Evolutionary conservation across 371 early-diverging fungal species (phyloP).

Genomic region (Apophysomyces elegans): DNA sequence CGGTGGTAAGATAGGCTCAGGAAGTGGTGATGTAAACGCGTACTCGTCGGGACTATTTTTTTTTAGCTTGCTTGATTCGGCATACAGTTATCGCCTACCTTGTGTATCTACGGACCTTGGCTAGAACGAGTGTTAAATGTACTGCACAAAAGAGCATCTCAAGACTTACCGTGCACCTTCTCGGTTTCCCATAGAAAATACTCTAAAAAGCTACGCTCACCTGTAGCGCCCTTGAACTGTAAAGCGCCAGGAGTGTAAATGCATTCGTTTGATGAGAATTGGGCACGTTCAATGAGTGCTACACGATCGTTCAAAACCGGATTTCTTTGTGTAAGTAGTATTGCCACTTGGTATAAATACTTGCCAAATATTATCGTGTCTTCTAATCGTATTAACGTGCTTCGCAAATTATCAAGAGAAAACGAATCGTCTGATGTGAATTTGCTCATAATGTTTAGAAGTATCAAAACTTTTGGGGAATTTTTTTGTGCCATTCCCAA

Average conservation of each 20-base stretch:
- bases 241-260: constrained; percentile 76
- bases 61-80: not conserved
- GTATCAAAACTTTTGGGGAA: too few relatives aligned
- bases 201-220: constrained; percentile 78
- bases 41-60: constrained; percentile 88
- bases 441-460: constrained; percentile 42
- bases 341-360: not conserved
- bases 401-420: constrained; percentile 63
- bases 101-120: constrained; percentile 84
- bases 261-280: constrained; percentile 81
- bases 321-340: not conserved
- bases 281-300: constrained; percentile 93
- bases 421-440: constrained; percentile 43
- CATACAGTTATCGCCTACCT: constrained; percentile 35
- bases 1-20: constrained; percentile 85
- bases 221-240: constrained; percentile 67
- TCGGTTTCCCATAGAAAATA: constrained; percentile 92
- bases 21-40: constrained; percentile 86
- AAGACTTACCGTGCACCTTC: constrained; percentile 79
- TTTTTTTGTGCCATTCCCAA: too few relatives aligned
- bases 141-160: not conserved
- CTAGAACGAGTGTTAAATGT: constrained; percentile 37
- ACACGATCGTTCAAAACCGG: not conserved
- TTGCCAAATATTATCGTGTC: constrained; percentile 95
- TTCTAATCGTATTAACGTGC: constrained; percentile 85